A percentile compares a stretch with the other conserved stretches of the same genome.
Conservation (phyloP, 2,329 filamentous ascomycete genomes). For the Gaeumannomyces tritici region DNA sequence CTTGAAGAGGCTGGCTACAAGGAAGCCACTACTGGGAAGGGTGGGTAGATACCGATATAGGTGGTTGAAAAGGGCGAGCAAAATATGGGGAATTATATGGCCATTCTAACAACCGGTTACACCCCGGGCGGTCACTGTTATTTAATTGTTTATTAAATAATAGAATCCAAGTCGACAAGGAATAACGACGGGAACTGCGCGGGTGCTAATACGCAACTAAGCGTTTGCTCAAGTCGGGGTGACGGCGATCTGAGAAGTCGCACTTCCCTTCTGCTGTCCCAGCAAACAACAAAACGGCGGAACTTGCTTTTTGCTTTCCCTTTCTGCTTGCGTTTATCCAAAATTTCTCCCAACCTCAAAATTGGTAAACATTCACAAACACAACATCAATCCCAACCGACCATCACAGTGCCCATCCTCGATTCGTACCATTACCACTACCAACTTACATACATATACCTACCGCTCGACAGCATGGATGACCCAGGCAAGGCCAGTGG, state of each 20-base stretch:
- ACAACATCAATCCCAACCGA: too few relatives aligned
- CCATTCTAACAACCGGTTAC: too few relatives aligned
- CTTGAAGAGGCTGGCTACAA: slow-evolving; percentile 7
- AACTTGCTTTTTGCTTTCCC: too few relatives aligned
- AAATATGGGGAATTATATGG: not conserved
- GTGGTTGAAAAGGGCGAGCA: not conserved
- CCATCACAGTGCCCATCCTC: too few relatives aligned
- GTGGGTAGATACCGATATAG: too few relatives aligned
- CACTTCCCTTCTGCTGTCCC: too few relatives aligned
- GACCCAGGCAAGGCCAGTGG: not conserved
- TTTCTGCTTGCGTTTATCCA: too few relatives aligned
- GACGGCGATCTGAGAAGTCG: not conserved
- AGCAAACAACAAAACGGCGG: too few relatives aligned
- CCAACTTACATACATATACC: not conserved
- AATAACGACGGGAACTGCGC: not conserved
- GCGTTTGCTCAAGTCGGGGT: not conserved
- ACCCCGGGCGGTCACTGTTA: not conserved
- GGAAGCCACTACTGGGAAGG: not conserved
- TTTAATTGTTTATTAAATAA: not conserved
- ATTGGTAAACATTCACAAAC: too few relatives aligned
- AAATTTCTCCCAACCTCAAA: too few relatives aligned
- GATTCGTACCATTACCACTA: too few relatives aligned
- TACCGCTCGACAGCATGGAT: not conserved
- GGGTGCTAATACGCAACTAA: not conserved
- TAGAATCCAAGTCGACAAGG: not conserved